Base-by-base conservation (phyloP, 2,329 filamentous ascomycete species). In the Moelleriella libera region DNA sequence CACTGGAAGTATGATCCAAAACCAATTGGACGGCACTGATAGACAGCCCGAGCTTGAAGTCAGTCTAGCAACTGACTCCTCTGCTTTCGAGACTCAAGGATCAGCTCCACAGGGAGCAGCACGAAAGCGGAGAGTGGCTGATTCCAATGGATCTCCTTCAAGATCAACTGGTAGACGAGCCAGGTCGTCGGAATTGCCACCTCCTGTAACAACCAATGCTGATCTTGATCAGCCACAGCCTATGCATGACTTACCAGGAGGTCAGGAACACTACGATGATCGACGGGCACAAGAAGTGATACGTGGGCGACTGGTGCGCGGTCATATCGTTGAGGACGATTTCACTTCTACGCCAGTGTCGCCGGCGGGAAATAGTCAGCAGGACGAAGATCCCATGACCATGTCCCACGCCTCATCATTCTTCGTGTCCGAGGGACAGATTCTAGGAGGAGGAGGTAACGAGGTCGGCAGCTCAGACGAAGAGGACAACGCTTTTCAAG, bases 261-360 rank as follows among this genome's bases (percentile, higher is more conserved):
- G 69, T 44, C 67, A 66, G 37, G 63, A 68, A 4, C 62, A 66
- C 50, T 88, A 85, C 57, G 85, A 83, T 47, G 88, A 95, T 57
- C 78, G 86, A 61, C 83, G 86, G 49, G 88, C 87, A 14, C 78
- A 83, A 41, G 89, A 97, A 61, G 89, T 98, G 44, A 94, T 89
- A 41, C 90, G 89, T 49, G 90, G 88, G 8, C 83, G 92, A 47
- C 73, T 98, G 42, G 80, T 97, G 7, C 88, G 96, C 56, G 92
- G 92, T 11, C 92, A 97, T 61, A 84, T 98, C 54, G 92, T 98
- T 9, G 87, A 94, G 52, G 92, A 96, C 60, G 85, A 95, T 60
- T 90, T 88, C 58, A 84, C 85, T 2, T 94, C 88, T 1, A 84
- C 88, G 12, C 72, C 76, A 44, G 72, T 78, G 51, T 90, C 83